These are phyloP conservation scores for Aciculosporium take DNA, from an alignment of 2,329 filamentous ascomycete genomes.

Conservation along the genomic window DNA sequence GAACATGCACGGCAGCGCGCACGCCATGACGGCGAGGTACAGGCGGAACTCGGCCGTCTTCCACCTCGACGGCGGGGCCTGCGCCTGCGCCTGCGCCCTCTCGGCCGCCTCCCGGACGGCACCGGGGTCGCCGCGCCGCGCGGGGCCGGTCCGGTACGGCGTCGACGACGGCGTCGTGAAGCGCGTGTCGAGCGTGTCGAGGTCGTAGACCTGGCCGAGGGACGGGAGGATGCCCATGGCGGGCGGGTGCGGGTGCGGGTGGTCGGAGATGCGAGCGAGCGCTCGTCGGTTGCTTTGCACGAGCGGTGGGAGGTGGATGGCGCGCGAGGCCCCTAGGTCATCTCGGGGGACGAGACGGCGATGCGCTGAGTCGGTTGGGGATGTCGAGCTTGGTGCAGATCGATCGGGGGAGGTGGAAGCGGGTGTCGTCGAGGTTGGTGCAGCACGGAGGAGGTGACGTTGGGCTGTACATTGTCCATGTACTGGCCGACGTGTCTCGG, in stretches of 20 bases:
- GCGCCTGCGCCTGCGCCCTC: conserved; percentile 26
- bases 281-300: no score
- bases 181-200: conserved; percentile 46
- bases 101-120: conserved; percentile 17
- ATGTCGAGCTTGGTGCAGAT: no score
- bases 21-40: conserved; percentile 57
- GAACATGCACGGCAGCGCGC: conserved; percentile 72
- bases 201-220: conserved; percentile 43
- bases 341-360: no score
- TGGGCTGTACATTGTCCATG: no score
- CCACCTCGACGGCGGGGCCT: conserved; percentile 59
- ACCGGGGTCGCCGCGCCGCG: conserved; percentile 31
- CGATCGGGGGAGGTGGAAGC: no score
- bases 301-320: no score
- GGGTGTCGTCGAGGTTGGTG: no score
- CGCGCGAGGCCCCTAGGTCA: no score
- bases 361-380: no score
- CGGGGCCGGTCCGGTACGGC: conserved; percentile 45
- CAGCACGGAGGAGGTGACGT: no score
- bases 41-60: conserved; percentile 70
- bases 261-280: no score
- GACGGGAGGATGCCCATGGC: conserved; percentile 30
- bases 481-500: no score
- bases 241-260: conserved; percentile 1
- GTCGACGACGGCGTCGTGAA: conserved; percentile 57